Conservation (phyloP, 352 stramenopile genomes). For the Saprolegnia diclina region DNA sequence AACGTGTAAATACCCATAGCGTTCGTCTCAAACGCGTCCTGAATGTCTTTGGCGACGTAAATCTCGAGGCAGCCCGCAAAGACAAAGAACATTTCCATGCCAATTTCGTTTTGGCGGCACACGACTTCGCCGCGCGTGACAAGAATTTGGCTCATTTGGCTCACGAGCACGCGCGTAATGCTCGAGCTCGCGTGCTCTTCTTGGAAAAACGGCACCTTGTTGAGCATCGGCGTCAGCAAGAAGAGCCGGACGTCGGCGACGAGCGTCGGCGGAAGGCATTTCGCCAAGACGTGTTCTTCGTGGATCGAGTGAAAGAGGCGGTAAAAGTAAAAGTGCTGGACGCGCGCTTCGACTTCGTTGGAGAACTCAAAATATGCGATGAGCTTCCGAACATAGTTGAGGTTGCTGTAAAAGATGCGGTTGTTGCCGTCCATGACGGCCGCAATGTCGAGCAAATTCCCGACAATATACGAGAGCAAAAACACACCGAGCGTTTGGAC, state of each 20-base stretch:
- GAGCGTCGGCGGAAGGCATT: conserved; percentile 57
- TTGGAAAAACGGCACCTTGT: conserved; percentile 54
- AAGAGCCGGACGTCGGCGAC: conserved; percentile 65
- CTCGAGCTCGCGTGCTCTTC: conserved; percentile 41
- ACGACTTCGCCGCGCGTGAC: conserved; percentile 59
- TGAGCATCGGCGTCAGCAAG: conserved; percentile 60
- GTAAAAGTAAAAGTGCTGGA: conserved; percentile 71
- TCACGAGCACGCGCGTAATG: conserved; percentile 61
- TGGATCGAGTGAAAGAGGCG: conserved; percentile 61
- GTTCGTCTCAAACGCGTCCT: conserved; percentile 31
- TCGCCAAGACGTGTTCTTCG: conserved; percentile 54
- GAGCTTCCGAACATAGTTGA: conserved; percentile 52
- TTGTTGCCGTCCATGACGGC: conserved; percentile 47
- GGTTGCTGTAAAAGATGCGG: conserved; percentile 48
- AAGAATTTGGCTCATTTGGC: conserved; percentile 57
- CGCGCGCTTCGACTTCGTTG: conserved; percentile 38
- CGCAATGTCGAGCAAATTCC: conserved; percentile 53
- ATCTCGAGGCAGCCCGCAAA: conserved; percentile 49
- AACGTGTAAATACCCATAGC: not conserved
- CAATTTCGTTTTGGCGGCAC: conserved; percentile 53
- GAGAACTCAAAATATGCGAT: conserved; percentile 49
- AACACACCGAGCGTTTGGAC: conserved; percentile 32
- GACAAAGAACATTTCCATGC: conserved; percentile 72
- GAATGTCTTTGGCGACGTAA: conserved; percentile 39
- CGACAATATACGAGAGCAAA: conserved; percentile 51